Evolutionary conservation across 148 eudicot species (phyloP), one percentile per base, ranked within the genome.

Genomic region (Camellia granthamiana): DNA sequence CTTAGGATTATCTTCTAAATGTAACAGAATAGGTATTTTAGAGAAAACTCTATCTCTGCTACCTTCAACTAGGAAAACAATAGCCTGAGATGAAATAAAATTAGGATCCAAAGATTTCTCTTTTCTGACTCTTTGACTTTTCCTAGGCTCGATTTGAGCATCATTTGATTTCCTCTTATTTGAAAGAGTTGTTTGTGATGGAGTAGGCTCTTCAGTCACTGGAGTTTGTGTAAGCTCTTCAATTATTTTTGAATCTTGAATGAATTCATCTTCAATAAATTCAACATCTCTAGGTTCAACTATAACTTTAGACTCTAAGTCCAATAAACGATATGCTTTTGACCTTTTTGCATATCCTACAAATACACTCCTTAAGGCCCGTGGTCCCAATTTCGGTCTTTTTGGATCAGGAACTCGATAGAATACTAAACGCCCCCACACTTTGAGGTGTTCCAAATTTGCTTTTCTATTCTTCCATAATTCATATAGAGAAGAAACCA

Each of bases 401-500:
- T 9, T 64, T 64, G 41, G 42, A 5, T 23, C 23, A 5, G 61
- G 42, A 19, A 73, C 44, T 73, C 60, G 19, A 9, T 73, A 77
- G 42, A n/a, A 77, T 6, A 51, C 80, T 67, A 66, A 1, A 54
- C 16, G 55, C 1, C 21, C 80, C 80, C 47, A 49, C 0, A 78
- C 73, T 14, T 13, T 65, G 0, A 65, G 12, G 13, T 51, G 51
- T 1, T 21, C 16, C 14, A 52, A 6, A 14, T 67, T 78, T 47
- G 64, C 51, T 15, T 65, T 78, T 67, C 74, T 49, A 3, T 74
- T 44, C 23, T 78, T 78, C 51, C 49, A 78, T 54, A 66, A 14
- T 67, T 59, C 64, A 43, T 59, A 58, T 41, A 68, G 67, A 41
- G 51, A 75, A 3, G 10, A 11, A 38, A 38, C 47, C 15, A 23